Evolutionary conservation across 169 alveolate genomes (phyloP), one percentile per base, ranked within the genome.

Genomic region (Gregarina niphandrodes): DNA sequence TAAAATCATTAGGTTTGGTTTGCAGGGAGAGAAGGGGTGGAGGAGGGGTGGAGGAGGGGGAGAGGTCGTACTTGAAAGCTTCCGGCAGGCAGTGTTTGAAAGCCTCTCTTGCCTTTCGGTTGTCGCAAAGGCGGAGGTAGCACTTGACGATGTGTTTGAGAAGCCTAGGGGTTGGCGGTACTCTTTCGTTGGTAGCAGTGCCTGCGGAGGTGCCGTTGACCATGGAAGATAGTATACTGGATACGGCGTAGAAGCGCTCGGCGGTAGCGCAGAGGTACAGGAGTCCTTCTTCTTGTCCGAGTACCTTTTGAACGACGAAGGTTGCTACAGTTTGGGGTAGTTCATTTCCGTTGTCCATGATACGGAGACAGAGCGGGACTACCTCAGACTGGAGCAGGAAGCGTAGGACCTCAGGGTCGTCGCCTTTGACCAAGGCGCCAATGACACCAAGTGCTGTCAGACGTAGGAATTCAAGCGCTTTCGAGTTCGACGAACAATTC

Each of bases 331-430:
- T 39, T 35, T 46, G 32, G 13, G 96, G 84, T 12, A 93, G 69
- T 48, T 87, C 97, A 22, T 91, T 74, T 17, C 98, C 98, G 15
- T 94, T 84, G 44, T 92, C 97, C 99, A 92, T 92, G 19, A 92
- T 90, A 29, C 97, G 69, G 36, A 92, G 74, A 45, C 99, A 89
- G 20, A 89, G 70, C 1, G 97, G 96, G 4, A 92, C 84, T 17
- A 92, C 89, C 54, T 92, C 99, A 39, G 82, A 75, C 49, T 82
- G 82, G 34, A 92, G 72, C 23, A 92, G 64, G 50, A 87, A 89
- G 48, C 74, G 69, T 18, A 89, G 84, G 21, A 89, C 97, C 42
- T 84, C 93, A 23, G 93, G 82, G 51, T 87, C 95, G 53, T 91
- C 97, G 15, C 12, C n/a, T 26, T 26, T 26, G n/a, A 26, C 32